Conservation (phyloP, 1,284 basidiomycete species). For the Exobasidium cylindrosporum region DNA sequence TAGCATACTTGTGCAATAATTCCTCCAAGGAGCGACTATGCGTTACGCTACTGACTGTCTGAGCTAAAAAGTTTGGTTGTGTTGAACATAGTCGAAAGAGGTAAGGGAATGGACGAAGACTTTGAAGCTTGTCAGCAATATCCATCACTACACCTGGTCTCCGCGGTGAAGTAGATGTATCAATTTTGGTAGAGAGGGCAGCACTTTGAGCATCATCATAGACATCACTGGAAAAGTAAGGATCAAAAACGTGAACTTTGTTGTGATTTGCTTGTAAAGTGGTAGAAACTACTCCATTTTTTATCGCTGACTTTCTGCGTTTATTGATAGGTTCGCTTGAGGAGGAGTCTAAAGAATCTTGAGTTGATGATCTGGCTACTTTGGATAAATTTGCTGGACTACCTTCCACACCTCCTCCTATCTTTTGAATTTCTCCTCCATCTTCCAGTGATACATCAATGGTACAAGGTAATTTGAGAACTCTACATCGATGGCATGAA, state of each 20-base stretch:
- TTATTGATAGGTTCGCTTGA: too few species aligned
- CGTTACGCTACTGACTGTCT: not conserved
- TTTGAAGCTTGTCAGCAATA: not conserved
- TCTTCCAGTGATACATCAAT: not conserved
- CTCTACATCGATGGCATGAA: conserved; percentile 9
- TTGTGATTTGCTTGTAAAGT: not conserved
- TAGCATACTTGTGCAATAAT: not conserved
- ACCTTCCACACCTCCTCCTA: too few species aligned
- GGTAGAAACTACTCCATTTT: too few species aligned
- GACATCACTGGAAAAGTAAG: not conserved
- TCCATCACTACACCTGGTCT: not conserved
- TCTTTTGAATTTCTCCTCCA: not conserved
- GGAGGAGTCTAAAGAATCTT: too few species aligned
- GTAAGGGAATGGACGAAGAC: not conserved
- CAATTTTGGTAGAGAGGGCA: not conserved
- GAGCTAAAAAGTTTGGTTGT: not conserved
- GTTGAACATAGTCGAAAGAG: not conserved
- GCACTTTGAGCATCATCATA: not conserved
- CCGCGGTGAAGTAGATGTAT: not conserved
- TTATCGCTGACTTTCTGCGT: too few species aligned
- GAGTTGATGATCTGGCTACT: too few species aligned
- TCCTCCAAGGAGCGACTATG: not conserved
- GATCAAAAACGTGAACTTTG: not conserved
- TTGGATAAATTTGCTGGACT: too few species aligned
- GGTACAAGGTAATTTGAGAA: conserved; percentile 5